These are phyloP conservation scores for Calycina marina DNA, from an alignment of 2,329 filamentous ascomycete genomes.

Conservation along the genomic window DNA sequence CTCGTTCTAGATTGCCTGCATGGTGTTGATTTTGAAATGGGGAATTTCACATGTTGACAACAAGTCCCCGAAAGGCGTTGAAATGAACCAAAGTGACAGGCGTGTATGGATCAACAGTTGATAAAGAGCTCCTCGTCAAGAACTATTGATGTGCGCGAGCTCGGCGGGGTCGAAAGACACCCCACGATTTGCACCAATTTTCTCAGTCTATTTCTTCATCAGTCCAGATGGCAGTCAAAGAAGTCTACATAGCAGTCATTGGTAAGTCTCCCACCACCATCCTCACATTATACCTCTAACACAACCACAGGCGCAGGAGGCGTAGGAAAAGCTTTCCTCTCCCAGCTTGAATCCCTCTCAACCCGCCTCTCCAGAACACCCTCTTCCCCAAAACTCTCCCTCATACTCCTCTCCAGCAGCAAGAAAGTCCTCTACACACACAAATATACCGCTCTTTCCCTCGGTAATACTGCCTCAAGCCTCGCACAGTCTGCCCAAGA, in stretches of 20 bases:
- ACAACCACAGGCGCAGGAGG: conserved; percentile 62
- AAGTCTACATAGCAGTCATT: conserved; percentile 30
- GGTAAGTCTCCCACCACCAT: conserved; percentile 24
- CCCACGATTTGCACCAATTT: not conserved
- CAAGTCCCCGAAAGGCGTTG: no score
- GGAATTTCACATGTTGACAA: no score
- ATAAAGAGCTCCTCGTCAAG: no score
- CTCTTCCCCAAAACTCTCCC: conserved; percentile 41
- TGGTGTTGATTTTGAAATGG: no score
- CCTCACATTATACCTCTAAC: conserved; percentile 6
- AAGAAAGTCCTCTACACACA: conserved; percentile 65
- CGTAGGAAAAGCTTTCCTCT: conserved; percentile 82
- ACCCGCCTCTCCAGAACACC: conserved; percentile 42
- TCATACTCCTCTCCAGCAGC: conserved; percentile 77
- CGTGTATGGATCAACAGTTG: no score
- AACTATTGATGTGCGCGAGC: no score
- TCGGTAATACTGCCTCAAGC: conserved; percentile 44
- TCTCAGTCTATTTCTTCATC: not conserved
- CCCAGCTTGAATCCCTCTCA: conserved; percentile 58
- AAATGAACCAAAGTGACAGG: no score
- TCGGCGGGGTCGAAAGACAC: no score
- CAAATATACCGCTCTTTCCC: conserved; percentile 53
- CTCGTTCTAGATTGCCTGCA: no score
- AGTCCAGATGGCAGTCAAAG: conserved; percentile 19
- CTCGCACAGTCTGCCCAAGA: conserved; percentile 49